These are phyloP conservation scores for Lentinula sp. DNA, from an alignment of 768 basidiomycete genomes.

Conservation along the genomic window DNA sequence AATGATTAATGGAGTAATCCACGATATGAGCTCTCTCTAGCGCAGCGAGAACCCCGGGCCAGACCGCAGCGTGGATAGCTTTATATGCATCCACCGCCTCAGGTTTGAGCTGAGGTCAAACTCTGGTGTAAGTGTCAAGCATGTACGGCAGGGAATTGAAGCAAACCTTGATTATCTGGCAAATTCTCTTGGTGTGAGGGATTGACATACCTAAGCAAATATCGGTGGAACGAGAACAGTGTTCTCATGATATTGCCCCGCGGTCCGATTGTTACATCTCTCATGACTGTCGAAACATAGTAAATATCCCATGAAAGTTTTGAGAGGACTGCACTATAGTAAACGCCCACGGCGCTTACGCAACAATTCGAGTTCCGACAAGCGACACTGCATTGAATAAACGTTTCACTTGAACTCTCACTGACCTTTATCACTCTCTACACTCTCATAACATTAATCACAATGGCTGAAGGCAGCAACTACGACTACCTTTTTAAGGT, in stretches of 20 bases:
- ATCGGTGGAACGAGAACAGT: neutral
- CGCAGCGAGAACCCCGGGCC: conserved; percentile 5
- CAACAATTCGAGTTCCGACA: neutral
- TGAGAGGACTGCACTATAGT: neutral
- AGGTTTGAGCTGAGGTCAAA: conserved; percentile 45
- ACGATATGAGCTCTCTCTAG: conserved; percentile 51
- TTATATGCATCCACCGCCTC: conserved; percentile 40
- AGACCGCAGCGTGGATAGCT: conserved; percentile 6
- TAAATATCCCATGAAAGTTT: neutral
- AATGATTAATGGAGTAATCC: conserved; percentile 76
- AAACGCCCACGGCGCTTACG: neutral
- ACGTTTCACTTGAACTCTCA: conserved; percentile 1
- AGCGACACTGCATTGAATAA: neutral
- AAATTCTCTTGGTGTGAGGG: conserved; percentile 45
- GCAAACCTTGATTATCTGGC: conserved; percentile 64
- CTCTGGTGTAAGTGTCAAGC: neutral
- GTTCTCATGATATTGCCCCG: too few species aligned
- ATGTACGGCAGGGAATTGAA: conserved; percentile 1
- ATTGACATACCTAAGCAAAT: conserved; percentile 17
- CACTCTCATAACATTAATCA: conserved; percentile 7
- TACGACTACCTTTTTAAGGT: conserved; percentile 99
- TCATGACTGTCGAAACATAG: neutral
- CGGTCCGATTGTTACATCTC: neutral
- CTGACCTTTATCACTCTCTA: conserved; percentile 5
- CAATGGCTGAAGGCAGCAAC: conserved; percentile 90